A percentile compares a stretch with the other conserved stretches of the same genome.
These are phyloP conservation scores for Daldinia grandis DNA, from an alignment of 495 filamentous ascomycete genomes.

Conservation along the genomic window DNA sequence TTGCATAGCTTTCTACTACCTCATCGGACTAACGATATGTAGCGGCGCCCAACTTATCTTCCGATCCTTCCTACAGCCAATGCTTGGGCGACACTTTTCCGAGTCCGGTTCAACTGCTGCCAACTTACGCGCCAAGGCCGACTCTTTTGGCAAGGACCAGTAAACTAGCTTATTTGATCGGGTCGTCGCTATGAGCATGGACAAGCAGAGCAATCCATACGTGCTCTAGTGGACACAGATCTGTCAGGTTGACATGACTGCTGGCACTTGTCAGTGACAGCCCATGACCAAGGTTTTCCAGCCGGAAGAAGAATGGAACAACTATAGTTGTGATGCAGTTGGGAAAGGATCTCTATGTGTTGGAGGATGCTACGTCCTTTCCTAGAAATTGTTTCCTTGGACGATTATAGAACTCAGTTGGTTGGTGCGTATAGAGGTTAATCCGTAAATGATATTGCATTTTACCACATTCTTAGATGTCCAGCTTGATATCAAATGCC, in stretches of 20 bases:
- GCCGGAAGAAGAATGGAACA: constrained; percentile 11
- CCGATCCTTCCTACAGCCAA: constrained; percentile 91
- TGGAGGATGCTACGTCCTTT: constrained; percentile 9
- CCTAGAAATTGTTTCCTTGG: constrained; percentile 32
- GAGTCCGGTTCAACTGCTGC: constrained; percentile 77
- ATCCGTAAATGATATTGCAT: constrained; percentile 9
- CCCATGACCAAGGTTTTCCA: background rate
- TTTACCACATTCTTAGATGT: background rate
- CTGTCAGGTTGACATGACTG: constrained; percentile 19
- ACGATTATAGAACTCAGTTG: constrained; percentile 32
- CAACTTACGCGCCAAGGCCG: constrained; percentile 90
- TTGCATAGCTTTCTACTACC: background rate
- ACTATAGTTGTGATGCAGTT: constrained; percentile 16
- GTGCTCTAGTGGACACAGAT: constrained; percentile 31
- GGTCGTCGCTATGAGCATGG: constrained; percentile 23
- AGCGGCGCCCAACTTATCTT: constrained; percentile 97
- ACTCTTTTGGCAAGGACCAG: constrained; percentile 72
- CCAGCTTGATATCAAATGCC: background rate
- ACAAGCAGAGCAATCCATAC: constrained; percentile 19
- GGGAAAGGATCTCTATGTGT: constrained; percentile 22
- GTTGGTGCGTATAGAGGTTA: constrained; percentile 31
- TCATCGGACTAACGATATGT: constrained; percentile 35
- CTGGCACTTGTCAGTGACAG: constrained; percentile 6
- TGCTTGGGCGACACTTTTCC: constrained; percentile 90
- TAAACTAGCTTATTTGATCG: constrained; percentile 42